Percentiles rank a stretch among this genome's conserved stretches.
phyloP scores from a whole-genome alignment of 2,329 filamentous ascomycete genomes.

The Gnomoniopsis smithogilvyi region DNA sequence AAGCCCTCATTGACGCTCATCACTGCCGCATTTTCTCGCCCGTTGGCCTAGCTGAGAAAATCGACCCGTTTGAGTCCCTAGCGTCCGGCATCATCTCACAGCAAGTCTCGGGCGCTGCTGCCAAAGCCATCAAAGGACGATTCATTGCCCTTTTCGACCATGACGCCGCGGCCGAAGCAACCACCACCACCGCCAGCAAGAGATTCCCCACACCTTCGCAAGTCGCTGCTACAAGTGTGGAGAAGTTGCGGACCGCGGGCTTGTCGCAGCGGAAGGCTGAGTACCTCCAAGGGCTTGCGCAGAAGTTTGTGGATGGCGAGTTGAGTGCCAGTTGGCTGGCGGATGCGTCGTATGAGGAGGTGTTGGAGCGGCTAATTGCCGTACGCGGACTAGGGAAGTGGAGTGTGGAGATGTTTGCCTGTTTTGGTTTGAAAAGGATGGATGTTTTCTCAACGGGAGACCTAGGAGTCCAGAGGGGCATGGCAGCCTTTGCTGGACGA shows the following conservation, averaged over 20 bases:
- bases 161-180: conserved; percentile 27
- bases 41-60: conserved; percentile 74
- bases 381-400: conserved; percentile 85
- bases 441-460: conserved; percentile 94
- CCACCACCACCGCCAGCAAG: conserved; percentile 2
- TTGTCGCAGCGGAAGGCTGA: conserved; percentile 94
- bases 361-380: conserved; percentile 77
- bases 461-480: conserved; percentile 89
- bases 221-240: conserved; percentile 62
- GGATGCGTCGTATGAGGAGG: conserved; percentile 77
- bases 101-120: conserved; percentile 91
- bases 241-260: conserved; percentile 75
- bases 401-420: conserved; percentile 98
- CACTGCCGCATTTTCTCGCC: conserved; percentile 77
- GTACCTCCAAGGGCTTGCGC: conserved; percentile 82
- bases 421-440: conserved; percentile 89
- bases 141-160: conserved; percentile 71
- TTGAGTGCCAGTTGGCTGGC: conserved; percentile 74
- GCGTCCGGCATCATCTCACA: conserved; percentile 90
- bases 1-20: conserved; percentile 68
- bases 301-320: conserved; percentile 74
- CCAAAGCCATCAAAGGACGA: conserved; percentile 81
- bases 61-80: conserved; percentile 85
- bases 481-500: conserved; percentile 80
- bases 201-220: conserved; percentile 74